phyloP scores from a whole-genome alignment of 768 basidiomycete genomes.

The Crepidotus variabilis region DNA sequence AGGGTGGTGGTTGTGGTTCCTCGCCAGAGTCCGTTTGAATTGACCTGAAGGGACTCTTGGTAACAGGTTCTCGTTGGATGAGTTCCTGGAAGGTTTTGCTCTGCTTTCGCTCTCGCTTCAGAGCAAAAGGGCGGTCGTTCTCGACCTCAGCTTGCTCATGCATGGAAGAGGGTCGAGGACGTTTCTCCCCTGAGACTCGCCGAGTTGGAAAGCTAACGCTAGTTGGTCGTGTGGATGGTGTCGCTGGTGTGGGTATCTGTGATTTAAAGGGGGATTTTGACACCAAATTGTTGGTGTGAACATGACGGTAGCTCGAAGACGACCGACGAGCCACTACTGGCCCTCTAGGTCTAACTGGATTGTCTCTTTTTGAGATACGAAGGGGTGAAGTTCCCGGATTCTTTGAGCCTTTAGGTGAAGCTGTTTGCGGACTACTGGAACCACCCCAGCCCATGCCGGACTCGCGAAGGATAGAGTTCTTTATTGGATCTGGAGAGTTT shows the following conservation, averaged over 20 bases:
- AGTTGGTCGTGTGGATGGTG: constrained; percentile 29
- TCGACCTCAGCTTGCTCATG: constrained; percentile 63
- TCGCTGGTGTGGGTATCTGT: constrained; percentile 49
- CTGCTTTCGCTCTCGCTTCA: constrained; percentile 71
- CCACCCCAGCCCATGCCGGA: constrained; percentile 64
- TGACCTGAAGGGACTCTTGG: constrained; percentile 73
- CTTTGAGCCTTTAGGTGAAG: constrained; percentile 26
- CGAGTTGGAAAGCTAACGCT: constrained; percentile 35
- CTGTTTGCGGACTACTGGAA: constrained; percentile 34
- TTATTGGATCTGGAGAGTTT: constrained; percentile 61
- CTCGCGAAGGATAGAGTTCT: constrained; percentile 58
- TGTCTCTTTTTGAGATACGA: constrained; percentile 70
- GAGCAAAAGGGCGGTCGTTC: constrained; percentile 66
- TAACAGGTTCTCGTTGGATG: constrained; percentile 72
- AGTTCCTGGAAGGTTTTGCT: constrained; percentile 73
- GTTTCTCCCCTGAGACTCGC: constrained; percentile 74
- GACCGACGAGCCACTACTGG: constrained; percentile 63
- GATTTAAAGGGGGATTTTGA: constrained; percentile 85
- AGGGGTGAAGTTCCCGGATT: constrained; percentile 55
- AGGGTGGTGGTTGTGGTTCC: constrained; percentile 25
- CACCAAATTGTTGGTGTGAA: constrained; percentile 74
- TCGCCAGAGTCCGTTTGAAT: constrained; percentile 21
- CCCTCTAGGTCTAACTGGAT: constrained; percentile 35
- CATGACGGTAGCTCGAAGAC: constrained; percentile 77
- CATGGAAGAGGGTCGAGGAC: constrained; percentile 70